Conservation (phyloP, 345 rosid genomes). For the Eucalyptus victrix region DNA sequence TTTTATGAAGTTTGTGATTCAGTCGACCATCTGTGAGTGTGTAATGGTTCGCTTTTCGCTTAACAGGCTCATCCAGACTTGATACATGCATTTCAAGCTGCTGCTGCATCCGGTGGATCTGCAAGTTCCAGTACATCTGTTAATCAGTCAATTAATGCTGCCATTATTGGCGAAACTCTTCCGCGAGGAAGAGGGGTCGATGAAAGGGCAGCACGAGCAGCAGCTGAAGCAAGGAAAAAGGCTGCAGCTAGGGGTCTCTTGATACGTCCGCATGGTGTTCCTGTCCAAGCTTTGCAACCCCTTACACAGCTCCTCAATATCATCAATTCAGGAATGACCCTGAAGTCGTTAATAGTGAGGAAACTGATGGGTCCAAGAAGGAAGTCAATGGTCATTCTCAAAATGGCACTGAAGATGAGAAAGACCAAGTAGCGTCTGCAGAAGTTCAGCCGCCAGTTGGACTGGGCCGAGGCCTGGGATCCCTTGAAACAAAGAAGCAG, state of each 20-base stretch:
- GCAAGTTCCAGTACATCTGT: conserved; percentile 35
- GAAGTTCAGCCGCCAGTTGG: conserved; percentile 62
- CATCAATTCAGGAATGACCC: conserved; percentile 37
- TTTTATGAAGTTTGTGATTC: background rate
- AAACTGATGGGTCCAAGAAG: conserved; percentile 11
- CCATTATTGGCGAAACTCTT: conserved; percentile 47
- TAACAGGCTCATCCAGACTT: conserved; percentile 83
- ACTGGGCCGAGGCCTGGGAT: conserved; percentile 62
- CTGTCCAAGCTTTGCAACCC: conserved; percentile 71
- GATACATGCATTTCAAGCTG: conserved; percentile 83
- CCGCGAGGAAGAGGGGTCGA: conserved; percentile 86
- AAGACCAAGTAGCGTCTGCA: conserved; percentile 11
- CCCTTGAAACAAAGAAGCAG: conserved; percentile 69
- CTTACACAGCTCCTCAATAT: conserved; percentile 56
- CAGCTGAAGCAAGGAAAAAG: conserved; percentile 87
- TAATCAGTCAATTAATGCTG: conserved; percentile 50
- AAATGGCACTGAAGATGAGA: conserved; percentile 12
- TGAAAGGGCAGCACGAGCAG: conserved; percentile 98
- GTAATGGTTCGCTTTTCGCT: background rate
- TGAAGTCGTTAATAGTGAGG: conserved; percentile 26
- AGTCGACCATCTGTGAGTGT: background rate
- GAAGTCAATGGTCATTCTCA: conserved; percentile 34
- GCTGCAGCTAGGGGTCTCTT: conserved; percentile 82
- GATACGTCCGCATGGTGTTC: conserved; percentile 61
- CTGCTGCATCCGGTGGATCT: conserved; percentile 64